Percentiles rank a stretch among this genome's conserved stretches.
These are phyloP conservation scores for Nothophytophthora sp. DNA, from an alignment of 352 stramenopile species.

Conservation along the genomic window DNA sequence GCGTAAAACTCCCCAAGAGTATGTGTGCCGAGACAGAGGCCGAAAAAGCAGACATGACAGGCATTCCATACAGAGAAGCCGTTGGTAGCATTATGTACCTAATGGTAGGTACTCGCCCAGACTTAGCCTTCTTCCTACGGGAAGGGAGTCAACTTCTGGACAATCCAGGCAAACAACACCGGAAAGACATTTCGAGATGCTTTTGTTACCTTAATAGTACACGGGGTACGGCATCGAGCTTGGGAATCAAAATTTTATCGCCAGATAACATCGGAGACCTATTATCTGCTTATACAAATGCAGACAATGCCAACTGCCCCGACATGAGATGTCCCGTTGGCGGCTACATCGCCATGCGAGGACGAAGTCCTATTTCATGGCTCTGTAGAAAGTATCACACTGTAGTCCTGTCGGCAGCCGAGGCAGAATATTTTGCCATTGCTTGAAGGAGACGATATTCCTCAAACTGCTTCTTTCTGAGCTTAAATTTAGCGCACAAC, in stretches of 20 bases:
- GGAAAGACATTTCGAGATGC: slow-evolving; percentile 13
- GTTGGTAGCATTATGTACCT: slow-evolving; percentile 21
- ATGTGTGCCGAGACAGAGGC: slow-evolving; percentile 4
- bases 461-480: too few relatives aligned
- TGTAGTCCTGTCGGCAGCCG: not conserved
- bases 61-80: slow-evolving; percentile 13
- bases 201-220: slow-evolving; percentile 14
- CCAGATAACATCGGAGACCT: slow-evolving; percentile 3
- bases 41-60: slow-evolving; percentile 14
- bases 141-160: slow-evolving; percentile 18
- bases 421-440: too few relatives aligned
- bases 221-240: slow-evolving; percentile 10
- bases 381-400: slow-evolving; percentile 13
- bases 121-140: slow-evolving; percentile 13
- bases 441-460: too few relatives aligned
- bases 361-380: slow-evolving; percentile 4
- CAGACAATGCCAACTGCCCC: slow-evolving; percentile 10
- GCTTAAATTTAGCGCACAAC: too few relatives aligned
- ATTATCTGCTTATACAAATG: slow-evolving; percentile 4
- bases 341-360: slow-evolving; percentile 7
- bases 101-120: slow-evolving; percentile 12
- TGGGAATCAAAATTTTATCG: not conserved
- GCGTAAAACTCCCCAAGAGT: slow-evolving; percentile 6
- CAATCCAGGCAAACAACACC: slow-evolving; percentile 14
- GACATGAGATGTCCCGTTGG: slow-evolving; percentile 1